Evolutionary conservation across 768 basidiomycete species (phyloP), one percentile per base, ranked within the genome.

Genomic region (Tricholoma hemisulphureum): DNA sequence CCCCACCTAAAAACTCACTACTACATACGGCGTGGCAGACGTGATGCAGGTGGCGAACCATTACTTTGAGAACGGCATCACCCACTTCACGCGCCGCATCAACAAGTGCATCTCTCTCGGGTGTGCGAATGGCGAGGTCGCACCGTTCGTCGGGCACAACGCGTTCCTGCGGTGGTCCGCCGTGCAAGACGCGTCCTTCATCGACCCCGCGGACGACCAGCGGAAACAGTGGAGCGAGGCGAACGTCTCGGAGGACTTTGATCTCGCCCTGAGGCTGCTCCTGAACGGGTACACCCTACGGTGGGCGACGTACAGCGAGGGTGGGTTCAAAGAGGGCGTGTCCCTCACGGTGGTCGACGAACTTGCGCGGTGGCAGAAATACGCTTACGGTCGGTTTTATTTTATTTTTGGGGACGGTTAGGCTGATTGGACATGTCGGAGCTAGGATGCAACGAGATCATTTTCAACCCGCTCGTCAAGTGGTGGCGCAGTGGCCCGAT

Each of bases 241-340:
- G 29, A 91, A 90, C 71, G 90, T 89, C 4, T 88, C 86, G 21
- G 90, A 93, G 65, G 91, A 91, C 69, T 92, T 91, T 65, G 87
- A 90, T 71, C 80, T 91, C 71, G 88, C 89, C 1, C 72, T 89
- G 14, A 76, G 88, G 57, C 70, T 91, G 29, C 76, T 92, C 65
- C 75, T 88, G 54, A 78, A 83, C 54, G 88, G 86, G 2, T 91
- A 90, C 66, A 86, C 83, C 55, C 79, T 91, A 60, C 80, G 88
- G 11, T 88, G 89, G 92, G 89, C 92, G 31, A 90, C 90, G 1
- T 95, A 95, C 71, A 87, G 84, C 1, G 79, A 89, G 31, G 86
- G 91, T 32, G 89, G 85, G 6, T 95, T 95, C 73, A 89, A 95
- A 75, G 93, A 95, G 66, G 93, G 93, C 55, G 93, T 95, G 20